Conservation (phyloP, 2,329 filamentous ascomycete genomes). For the Hawksworthiomyces lignivorus region DNA sequence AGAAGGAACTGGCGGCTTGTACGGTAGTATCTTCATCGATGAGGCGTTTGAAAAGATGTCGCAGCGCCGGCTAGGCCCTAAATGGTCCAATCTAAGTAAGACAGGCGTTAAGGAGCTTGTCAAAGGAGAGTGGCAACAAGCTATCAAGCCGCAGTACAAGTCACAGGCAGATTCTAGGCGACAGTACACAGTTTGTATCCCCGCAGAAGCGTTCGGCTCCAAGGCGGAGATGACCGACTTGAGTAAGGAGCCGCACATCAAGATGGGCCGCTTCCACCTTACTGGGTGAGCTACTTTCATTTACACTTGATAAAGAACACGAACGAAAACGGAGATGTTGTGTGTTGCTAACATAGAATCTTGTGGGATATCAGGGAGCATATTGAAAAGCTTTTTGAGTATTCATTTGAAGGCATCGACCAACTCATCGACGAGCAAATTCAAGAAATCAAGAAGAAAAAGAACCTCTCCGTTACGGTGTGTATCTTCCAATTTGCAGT, state of each 20-base stretch:
- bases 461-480: slow-evolving; percentile 3
- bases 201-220: slow-evolving; percentile 10
- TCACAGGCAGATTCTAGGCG: slow-evolving; percentile 23
- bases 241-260: slow-evolving; percentile 10
- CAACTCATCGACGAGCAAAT: slow-evolving; percentile 27
- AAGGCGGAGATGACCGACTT: slow-evolving; percentile 9
- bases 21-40: slow-evolving; percentile 43
- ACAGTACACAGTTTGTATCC: slow-evolving; percentile 11
- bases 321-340: too few relatives aligned
- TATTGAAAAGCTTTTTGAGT: slow-evolving; percentile 24
- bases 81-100: slow-evolving; percentile 35
- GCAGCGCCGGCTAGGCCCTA: slow-evolving; percentile 35
- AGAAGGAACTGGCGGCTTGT: slow-evolving; percentile 40
- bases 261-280: slow-evolving; percentile 13
- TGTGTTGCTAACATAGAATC: too few relatives aligned
- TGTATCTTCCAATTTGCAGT: not conserved
- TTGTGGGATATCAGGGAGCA: slow-evolving; percentile 21
- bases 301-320: too few relatives aligned
- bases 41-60: slow-evolving; percentile 39
- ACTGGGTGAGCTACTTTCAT: slow-evolving; percentile 27
- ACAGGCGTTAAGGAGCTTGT: slow-evolving; percentile 37
- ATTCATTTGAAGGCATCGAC: slow-evolving; percentile 33
- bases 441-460: slow-evolving; percentile 3
- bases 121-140: slow-evolving; percentile 31
- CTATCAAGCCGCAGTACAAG: slow-evolving; percentile 24